These are phyloP conservation scores for Letharia columbiana DNA, from an alignment of 495 filamentous ascomycete species.

Conservation along the genomic window DNA sequence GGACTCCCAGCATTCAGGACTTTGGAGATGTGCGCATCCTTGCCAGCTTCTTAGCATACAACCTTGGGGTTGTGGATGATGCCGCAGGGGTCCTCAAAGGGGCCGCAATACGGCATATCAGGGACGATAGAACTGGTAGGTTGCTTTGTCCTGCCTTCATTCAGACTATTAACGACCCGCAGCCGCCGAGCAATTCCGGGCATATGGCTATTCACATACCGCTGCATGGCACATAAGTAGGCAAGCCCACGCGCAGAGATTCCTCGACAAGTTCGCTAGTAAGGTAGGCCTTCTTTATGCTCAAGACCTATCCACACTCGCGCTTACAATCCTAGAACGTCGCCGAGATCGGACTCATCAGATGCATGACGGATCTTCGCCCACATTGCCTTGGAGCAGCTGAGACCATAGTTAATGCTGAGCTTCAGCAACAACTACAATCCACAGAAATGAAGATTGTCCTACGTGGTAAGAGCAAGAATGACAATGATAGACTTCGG, in stretches of 20 bases:
- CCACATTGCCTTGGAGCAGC: neutral
- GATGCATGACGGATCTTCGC: neutral
- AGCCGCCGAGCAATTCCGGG: slow-evolving; percentile 40
- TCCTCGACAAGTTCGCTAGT: slow-evolving; percentile 46
- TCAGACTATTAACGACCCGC: neutral
- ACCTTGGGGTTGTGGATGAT: slow-evolving; percentile 47
- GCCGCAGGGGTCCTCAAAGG: slow-evolving; percentile 26
- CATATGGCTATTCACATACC: slow-evolving; percentile 36
- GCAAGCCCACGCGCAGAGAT: slow-evolving; percentile 41
- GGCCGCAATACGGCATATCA: slow-evolving; percentile 31
- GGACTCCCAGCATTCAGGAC: slow-evolving; percentile 50
- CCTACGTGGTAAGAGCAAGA: neutral
- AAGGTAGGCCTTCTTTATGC: slow-evolving; percentile 22
- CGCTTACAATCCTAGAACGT: neutral
- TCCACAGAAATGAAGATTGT: neutral
- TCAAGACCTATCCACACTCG: slow-evolving; percentile 4
- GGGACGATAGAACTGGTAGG: slow-evolving; percentile 31
- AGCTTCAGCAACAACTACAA: slow-evolving; percentile 4
- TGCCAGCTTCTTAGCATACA: slow-evolving; percentile 45
- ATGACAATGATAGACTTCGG: neutral
- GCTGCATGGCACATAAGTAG: slow-evolving; percentile 45
- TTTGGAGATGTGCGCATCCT: slow-evolving; percentile 54
- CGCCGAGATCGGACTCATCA: neutral
- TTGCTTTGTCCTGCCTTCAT: neutral
- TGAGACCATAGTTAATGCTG: neutral